phyloP scores from a whole-genome alignment of 768 basidiomycete species.

The Aureoboletus auriporus region DNA sequence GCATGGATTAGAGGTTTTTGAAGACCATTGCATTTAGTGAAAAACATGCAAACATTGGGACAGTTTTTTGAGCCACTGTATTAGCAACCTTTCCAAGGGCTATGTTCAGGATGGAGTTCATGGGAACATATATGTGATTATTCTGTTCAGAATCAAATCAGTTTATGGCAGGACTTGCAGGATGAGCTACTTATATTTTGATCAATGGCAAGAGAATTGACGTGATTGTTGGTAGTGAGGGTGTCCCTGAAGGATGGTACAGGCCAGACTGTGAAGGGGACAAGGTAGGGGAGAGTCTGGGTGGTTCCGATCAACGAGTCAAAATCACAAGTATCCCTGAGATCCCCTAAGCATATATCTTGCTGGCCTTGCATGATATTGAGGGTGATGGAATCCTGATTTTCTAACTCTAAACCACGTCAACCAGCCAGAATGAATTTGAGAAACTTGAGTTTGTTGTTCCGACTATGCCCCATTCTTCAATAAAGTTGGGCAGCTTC shows the following conservation, averaged over 20 bases:
- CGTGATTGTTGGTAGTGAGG: background rate
- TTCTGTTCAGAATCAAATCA: background rate
- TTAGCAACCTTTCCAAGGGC: background rate
- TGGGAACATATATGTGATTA: background rate
- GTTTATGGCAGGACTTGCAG: too few relatives aligned
- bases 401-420: background rate
- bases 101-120: background rate
- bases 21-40: too few relatives aligned
- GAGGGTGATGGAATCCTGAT: too few relatives aligned
- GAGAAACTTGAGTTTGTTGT: background rate
- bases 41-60: too few relatives aligned
- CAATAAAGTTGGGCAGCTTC: background rate
- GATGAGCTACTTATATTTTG: too few relatives aligned
- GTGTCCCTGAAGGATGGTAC: background rate
- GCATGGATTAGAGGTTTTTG: too few relatives aligned
- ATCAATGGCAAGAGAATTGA: background rate
- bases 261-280: background rate
- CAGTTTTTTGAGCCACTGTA: too few relatives aligned
- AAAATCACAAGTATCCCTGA: background rate
- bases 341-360: background rate
- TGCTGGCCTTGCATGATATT: too few relatives aligned
- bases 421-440: slow-evolving; percentile 4
- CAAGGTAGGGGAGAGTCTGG: background rate
- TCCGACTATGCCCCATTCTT: too few relatives aligned
- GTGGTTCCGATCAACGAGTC: slow-evolving; percentile 9